Evolutionary conservation across 2,329 filamentous ascomycete species (phyloP).

Genomic region (Trichoderma lentiforme): DNA sequence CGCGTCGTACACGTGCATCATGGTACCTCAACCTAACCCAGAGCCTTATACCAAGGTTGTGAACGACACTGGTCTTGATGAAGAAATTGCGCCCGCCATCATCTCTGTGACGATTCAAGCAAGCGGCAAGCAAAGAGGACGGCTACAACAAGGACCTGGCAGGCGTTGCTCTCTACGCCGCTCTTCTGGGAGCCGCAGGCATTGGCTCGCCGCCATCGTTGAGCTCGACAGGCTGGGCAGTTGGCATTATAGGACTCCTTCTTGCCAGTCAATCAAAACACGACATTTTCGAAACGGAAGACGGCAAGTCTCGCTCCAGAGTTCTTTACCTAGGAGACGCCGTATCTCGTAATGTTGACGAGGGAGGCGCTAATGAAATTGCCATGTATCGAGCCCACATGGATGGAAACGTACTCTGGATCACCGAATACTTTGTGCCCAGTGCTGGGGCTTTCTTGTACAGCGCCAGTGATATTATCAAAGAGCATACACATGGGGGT

Average conservation of each 20-base stretch:
- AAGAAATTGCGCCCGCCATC: too few relatives aligned
- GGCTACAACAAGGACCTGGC: too few relatives aligned
- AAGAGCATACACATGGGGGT: neutral
- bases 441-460: neutral
- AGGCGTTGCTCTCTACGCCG: too few relatives aligned
- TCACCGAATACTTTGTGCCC: neutral
- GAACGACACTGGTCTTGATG: too few relatives aligned
- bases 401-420: neutral
- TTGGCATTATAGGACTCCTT: neutral
- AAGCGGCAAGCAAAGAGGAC: too few relatives aligned
- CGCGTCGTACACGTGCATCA: accelerated
- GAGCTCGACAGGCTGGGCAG: neutral
- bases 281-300: neutral
- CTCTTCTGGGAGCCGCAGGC: too few relatives aligned
- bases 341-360: neutral
- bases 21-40: too few relatives aligned
- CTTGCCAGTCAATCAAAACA: neutral
- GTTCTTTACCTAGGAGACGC: neutral
- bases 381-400: neutral
- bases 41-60: too few relatives aligned
- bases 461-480: neutral
- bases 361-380: neutral
- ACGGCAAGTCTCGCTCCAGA: neutral
- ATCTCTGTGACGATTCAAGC: too few relatives aligned
- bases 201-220: too few relatives aligned